phyloP scores from a whole-genome alignment of 78 protist genomes.

The Isochrysis galbana region DNA sequence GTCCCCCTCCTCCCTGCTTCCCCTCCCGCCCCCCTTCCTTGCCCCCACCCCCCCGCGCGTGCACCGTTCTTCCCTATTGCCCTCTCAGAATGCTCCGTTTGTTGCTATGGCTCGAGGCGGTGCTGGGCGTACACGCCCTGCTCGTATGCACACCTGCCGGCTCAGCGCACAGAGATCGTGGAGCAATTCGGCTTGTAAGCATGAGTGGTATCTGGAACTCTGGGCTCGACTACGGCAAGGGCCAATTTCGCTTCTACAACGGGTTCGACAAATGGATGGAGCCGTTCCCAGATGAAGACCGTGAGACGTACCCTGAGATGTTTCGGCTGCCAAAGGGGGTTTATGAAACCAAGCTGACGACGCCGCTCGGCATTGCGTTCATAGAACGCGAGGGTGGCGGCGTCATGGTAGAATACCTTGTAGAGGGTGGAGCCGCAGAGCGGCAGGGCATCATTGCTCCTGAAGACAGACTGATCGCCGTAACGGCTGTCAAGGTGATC shows the following conservation, averaged over 20 bases:
- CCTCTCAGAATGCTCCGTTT: too few species aligned
- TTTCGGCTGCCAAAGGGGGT: background rate
- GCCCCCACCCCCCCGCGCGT: too few species aligned
- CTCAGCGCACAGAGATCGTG: slow-evolving; percentile 74
- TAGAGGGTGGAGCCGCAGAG: background rate
- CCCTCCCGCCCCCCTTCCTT: too few species aligned
- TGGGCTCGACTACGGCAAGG: too few species aligned
- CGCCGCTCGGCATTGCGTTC: background rate
- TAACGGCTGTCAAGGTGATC: background rate
- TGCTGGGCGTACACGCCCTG: too few species aligned
- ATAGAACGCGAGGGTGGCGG: background rate
- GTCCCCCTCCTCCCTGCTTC: too few species aligned
- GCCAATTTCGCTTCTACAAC: slow-evolving; percentile 83
- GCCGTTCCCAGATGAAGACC: slow-evolving; percentile 84
- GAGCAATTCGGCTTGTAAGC: slow-evolving; percentile 77
- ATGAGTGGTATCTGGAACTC: too few species aligned
- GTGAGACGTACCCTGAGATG: background rate
- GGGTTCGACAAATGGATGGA: slow-evolving; percentile 71
- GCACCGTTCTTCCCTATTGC: too few species aligned
- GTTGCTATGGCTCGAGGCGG: too few species aligned
- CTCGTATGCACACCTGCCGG: too few species aligned
- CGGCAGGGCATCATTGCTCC: background rate
- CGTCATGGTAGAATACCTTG: background rate
- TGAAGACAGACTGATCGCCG: background rate
- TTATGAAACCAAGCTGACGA: background rate